Conservation (phyloP, 208 protist genomes). For the Novymonas esmeraldas region DNA sequence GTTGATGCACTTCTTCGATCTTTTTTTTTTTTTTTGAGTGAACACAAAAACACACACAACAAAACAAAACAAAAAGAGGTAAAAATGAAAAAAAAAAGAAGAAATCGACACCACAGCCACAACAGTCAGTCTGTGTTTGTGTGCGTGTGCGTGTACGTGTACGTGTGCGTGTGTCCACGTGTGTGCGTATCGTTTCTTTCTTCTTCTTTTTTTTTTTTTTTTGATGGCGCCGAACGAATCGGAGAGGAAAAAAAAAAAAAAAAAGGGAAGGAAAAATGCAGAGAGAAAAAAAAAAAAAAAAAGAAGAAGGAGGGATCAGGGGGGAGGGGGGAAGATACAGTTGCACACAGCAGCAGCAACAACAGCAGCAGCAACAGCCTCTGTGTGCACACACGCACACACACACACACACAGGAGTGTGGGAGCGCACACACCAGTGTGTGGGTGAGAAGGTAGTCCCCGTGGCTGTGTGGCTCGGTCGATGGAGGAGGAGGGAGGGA, state of each 20-base stretch:
- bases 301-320: too few species aligned
- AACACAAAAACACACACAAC: slow-evolving; percentile 20
- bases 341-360: background rate
- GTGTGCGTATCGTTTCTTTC: slow-evolving; percentile 3
- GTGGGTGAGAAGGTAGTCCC: background rate
- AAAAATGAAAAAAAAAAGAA: background rate
- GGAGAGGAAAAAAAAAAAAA: slow-evolving; percentile 10
- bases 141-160: background rate
- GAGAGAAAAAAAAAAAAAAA: slow-evolving; percentile 5
- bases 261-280: background rate
- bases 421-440: background rate
- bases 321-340: background rate
- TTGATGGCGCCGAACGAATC: too few species aligned
- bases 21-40: slow-evolving; percentile 2
- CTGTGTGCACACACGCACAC: background rate
- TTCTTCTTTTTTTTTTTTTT: slow-evolving; percentile 6
- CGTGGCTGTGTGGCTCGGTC: background rate
- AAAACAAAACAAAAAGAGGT: slow-evolving; percentile 12
- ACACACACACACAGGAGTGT: background rate
- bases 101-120: background rate
- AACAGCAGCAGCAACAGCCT: background rate
- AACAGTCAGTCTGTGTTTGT: background rate
- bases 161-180: background rate
- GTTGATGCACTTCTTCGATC: too few species aligned
- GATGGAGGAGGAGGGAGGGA: background rate